phyloP scores from a whole-genome alignment of 345 rosid species.

The Dipteronia sinensis region DNA sequence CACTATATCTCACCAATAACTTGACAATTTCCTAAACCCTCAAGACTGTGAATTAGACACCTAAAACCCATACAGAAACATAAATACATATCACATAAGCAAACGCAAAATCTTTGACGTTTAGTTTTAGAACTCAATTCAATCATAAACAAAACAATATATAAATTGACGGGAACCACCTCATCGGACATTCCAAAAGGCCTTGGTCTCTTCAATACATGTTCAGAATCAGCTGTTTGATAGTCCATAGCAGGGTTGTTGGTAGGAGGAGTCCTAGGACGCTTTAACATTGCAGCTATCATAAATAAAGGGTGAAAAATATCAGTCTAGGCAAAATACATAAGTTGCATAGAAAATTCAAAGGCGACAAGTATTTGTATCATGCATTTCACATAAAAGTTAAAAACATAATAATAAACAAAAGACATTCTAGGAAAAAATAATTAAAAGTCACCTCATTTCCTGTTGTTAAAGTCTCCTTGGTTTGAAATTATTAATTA shows the following conservation, averaged over 20 bases:
- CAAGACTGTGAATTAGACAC: background rate
- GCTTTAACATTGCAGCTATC: conserved; percentile 61
- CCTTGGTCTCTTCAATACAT: conserved; percentile 68
- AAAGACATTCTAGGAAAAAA: background rate
- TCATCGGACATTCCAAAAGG: conserved; percentile 75
- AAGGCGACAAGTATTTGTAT: background rate
- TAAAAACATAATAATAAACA: background rate
- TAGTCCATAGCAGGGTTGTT: conserved; percentile 62
- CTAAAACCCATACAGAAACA: background rate
- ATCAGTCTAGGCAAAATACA: conserved; percentile 5
- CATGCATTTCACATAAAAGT: background rate
- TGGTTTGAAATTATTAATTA: background rate
- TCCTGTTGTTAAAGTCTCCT: conserved; percentile 1
- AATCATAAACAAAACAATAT: conserved; percentile 7
- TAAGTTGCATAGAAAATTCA: background rate
- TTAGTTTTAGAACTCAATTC: conserved; percentile 9
- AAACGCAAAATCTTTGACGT: background rate
- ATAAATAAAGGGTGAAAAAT: conserved; percentile 14
- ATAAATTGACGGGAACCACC: conserved; percentile 35
- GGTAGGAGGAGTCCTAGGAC: conserved; percentile 69
- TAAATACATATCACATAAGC: background rate
- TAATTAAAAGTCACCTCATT: background rate
- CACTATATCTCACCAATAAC: background rate
- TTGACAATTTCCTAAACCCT: background rate
- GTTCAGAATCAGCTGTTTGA: conserved; percentile 83